phyloP scores from a whole-genome alignment of 495 filamentous ascomycete genomes.

The Saxophila tyrrhenica region DNA sequence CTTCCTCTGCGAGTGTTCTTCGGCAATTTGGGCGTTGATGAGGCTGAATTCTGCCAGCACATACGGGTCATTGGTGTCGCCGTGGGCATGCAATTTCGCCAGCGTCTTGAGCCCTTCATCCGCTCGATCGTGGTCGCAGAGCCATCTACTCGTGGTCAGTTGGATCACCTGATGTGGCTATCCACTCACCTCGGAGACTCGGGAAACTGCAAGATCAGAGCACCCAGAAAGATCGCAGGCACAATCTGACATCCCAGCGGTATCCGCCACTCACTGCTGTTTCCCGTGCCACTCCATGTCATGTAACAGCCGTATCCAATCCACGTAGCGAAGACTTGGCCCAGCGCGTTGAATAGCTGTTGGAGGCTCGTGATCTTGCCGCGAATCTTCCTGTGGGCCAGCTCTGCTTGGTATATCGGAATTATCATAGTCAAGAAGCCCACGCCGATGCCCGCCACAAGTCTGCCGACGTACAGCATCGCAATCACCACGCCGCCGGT shows the following conservation, averaged over 20 bases:
- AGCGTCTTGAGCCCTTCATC: constrained; percentile 25
- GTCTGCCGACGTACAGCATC: constrained; percentile 31
- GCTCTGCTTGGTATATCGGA: constrained; percentile 24
- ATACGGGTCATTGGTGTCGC: constrained; percentile 22
- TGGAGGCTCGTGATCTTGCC: constrained; percentile 22
- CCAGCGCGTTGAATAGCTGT: constrained; percentile 20
- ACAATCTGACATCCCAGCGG: constrained; percentile 20
- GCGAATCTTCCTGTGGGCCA: constrained; percentile 22
- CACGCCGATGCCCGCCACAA: constrained; percentile 30
- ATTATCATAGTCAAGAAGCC: constrained; percentile 23
- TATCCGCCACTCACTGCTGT: constrained; percentile 21
- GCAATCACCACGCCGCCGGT: constrained; percentile 28
- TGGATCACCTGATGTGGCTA: too few relatives aligned
- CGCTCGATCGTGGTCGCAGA: constrained; percentile 20
- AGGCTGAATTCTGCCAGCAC: constrained; percentile 27
- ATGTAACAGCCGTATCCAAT: constrained; percentile 26
- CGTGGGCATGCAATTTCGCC: constrained; percentile 26
- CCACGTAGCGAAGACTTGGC: constrained; percentile 25
- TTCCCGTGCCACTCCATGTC: constrained; percentile 9
- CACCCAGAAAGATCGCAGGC: constrained; percentile 19
- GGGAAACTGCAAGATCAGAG: constrained; percentile 23
- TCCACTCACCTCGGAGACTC: constrained; percentile 23
- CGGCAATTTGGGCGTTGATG: constrained; percentile 19
- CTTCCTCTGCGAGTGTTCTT: constrained; percentile 17
- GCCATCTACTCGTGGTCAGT: too few relatives aligned